Evolutionary conservation across 2,329 filamentous ascomycete species (phyloP).

Genomic region (Rhynchosporium agropyri): DNA sequence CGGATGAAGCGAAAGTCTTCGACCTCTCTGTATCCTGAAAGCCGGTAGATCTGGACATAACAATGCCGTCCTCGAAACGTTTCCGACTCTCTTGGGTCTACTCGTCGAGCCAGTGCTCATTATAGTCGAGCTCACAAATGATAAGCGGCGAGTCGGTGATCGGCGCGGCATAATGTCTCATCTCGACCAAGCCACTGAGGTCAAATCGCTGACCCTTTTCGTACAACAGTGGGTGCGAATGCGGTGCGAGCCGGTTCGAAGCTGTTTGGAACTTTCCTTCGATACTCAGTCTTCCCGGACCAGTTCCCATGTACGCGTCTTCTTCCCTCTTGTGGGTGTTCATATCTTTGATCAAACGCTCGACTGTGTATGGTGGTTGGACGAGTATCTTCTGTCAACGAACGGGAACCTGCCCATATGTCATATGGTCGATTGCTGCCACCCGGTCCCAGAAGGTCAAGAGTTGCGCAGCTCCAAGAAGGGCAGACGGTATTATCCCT

Average conservation of each 20-base stretch:
- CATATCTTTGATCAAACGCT: neutral
- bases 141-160: neutral
- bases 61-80: neutral
- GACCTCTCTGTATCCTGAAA: neutral
- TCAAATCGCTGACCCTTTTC: neutral
- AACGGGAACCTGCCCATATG: neutral
- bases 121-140: neutral
- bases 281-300: neutral
- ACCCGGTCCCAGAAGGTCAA: neutral
- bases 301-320: neutral
- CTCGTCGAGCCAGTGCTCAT: neutral
- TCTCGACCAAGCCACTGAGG: neutral
- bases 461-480: conserved; percentile 15
- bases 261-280: neutral
- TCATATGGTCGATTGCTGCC: neutral
- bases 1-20: neutral
- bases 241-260: neutral
- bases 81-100: neutral
- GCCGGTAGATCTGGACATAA: neutral
- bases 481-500: conserved; percentile 6
- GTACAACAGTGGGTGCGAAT: neutral
- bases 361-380: neutral
- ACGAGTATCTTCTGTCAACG: neutral
- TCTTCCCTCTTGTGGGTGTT: too few species aligned
- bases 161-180: neutral